Base-by-base conservation (phyloP, 495 filamentous ascomycete genomes). In the Alectoria sarmentosa region DNA sequence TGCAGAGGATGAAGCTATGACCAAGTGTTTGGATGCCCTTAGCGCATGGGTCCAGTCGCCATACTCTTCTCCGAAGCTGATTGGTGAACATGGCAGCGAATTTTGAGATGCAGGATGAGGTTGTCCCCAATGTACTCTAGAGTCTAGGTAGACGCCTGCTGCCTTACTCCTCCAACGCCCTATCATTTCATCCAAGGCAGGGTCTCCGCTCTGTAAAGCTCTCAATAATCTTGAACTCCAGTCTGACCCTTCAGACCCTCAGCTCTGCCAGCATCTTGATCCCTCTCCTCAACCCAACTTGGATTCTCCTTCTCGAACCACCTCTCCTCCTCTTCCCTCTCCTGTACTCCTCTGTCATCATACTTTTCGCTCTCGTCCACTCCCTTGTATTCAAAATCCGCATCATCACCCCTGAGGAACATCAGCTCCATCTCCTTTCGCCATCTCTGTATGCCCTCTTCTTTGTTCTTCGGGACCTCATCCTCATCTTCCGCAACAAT, bases 221-320 rank as follows among this genome's bases (percentile, higher is more conserved):
- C 46, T 82, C 74, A 94, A 64, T 86, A 95, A 74, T 95, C 90
- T 71, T 93, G 89, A 42, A 93, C 77, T 1, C 90, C 90, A 26
- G 90, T 93, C 75, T 93, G 85, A 6, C 90, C 88, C 34, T 74
- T 75, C 23, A 88, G 69, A 30, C 71, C 70, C 15, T 73, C 67
- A 46, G 61, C 70, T 28, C 70, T 46, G 60, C 74, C 74, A 6
- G 72, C 62, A n/a, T 75, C 78, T 23, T 75, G 76, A n/a, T 74
- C 69, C 52, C 74, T 78, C 42, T 80, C 85, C 61, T 79, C 74
- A 13, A 82, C 70, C 84, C 84, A 90, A 39, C 77, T 78, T 1
- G 87, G 84, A 58, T 88, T 86, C 75, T 92, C 88, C n/a, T 84
- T 84, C 28, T 89, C 88, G 71, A 93, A 90, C 76, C 88, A 94